Evolutionary conservation across 371 early-diverging fungal species (phyloP).

Genomic region (Apophysomyces elegans): DNA sequence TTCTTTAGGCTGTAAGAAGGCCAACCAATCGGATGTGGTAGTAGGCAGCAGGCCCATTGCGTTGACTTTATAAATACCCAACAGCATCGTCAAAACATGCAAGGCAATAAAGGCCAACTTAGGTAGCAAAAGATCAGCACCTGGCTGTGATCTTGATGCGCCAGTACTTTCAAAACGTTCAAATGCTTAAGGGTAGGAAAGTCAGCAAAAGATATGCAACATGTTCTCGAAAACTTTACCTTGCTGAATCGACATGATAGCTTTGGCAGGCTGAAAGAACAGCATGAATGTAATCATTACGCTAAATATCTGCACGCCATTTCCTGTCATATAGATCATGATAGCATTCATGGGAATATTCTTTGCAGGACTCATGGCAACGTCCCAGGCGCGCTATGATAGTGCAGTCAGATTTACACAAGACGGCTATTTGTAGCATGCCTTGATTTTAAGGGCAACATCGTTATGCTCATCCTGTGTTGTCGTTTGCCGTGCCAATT

Average conservation of each 20-base stretch:
- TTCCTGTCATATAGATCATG: conserved; percentile 99
- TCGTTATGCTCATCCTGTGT: conserved; percentile 31
- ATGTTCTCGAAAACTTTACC: conserved; percentile 40
- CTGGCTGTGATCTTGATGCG: conserved; percentile 41
- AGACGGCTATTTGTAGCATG: conserved; percentile 11
- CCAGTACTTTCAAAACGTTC: conserved; percentile 66
- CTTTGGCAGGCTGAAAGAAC: conserved; percentile 84
- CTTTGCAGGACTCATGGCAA: conserved; percentile 90
- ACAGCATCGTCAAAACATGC: conserved; percentile 74
- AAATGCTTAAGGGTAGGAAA: conserved; percentile 54
- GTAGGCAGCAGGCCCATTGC: conserved; percentile 97
- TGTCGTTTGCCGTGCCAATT: conserved; percentile 25
- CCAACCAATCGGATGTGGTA: conserved; percentile 93
- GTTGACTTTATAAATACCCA: conserved; percentile 91
- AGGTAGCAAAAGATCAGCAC: conserved; percentile 67
- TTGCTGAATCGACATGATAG: conserved; percentile 74
- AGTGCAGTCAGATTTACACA: neutral
- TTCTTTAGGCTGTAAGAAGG: conserved; percentile 84
- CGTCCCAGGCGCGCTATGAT: conserved; percentile 93
- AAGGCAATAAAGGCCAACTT: conserved; percentile 82
- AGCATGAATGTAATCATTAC: conserved; percentile 97
- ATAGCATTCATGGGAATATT: conserved; percentile 96
- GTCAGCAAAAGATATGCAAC: neutral
- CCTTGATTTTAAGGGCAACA: conserved; percentile 43
- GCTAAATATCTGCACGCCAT: conserved; percentile 92